Evolutionary conservation across 306 rosid species (phyloP), one percentile per base, ranked within the genome.

Genomic region (Malus sieversii): DNA sequence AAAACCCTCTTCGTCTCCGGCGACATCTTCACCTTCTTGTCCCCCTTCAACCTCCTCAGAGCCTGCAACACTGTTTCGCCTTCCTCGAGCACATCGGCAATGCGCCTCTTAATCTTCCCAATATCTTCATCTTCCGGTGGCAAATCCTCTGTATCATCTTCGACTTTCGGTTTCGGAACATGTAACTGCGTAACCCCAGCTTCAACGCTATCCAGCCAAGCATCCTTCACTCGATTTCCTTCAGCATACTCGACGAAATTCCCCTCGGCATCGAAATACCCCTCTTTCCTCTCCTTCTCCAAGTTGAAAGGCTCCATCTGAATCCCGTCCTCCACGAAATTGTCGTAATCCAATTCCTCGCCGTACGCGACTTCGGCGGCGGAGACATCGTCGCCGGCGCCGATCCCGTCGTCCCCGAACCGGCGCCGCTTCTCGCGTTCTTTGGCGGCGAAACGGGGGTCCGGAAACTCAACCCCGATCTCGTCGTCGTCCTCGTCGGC

Each of bases 31-130:
- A 89, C 86, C 87, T 92, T 95, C 87, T 87, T 81, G 79, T 84
- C 23, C n/a, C 98, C 98, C 84, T 95, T 95, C 85, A 95, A 86
- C 87, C 98, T 92, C 86, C 97, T 87, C 90, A 95, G 82, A 65
- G 97, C 94, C 83, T 87, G 98, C 73, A 95, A 81, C 45, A 92
- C 97, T 38, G 97, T 95, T 87, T 95, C 99, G 40, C 87, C 96
- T 10, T 93, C 88, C 86, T 84, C 91, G 61, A 95, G 96, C 57
- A 75, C 82, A 82, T 90, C 82, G 48, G 97, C 92, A 76, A 95
- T 90, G 59, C 97, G 91, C 83, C 99, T 85, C 87, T 95, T 95
- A 29, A 92, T 92, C 86, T 32, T 79, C 78, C 75, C 99, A 65
- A 92, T 66, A 35, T 72, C 78, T 14, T 73, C 77, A 5, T 62